Evolutionary conservation across 805 yeast species (phyloP).

Genomic region (Suhomyces canberraensis): DNA sequence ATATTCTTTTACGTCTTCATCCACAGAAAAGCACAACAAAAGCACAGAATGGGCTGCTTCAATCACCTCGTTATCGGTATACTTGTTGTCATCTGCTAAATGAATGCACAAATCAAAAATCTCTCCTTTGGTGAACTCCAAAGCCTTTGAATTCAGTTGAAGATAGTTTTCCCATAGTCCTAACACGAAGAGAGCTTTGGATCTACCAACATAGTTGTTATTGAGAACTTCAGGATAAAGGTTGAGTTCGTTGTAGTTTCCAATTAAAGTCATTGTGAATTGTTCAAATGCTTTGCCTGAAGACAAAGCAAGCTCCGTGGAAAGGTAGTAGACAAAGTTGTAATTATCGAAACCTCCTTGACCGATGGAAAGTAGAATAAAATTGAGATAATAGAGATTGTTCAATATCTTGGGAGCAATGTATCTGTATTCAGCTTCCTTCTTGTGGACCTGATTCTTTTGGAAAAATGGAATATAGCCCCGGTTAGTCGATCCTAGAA

Average conservation of each 20-base stretch:
- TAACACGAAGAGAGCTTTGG: constrained; percentile 44
- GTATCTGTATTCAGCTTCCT: constrained; percentile 24
- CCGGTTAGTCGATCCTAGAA: constrained; percentile 20
- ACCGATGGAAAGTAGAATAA: constrained; percentile 52
- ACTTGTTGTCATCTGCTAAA: constrained; percentile 22
- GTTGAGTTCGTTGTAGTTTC: constrained; percentile 32
- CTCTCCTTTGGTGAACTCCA: constrained; percentile 17
- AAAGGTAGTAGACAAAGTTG: constrained; percentile 53
- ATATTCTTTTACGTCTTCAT: constrained; percentile 16
- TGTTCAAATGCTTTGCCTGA: constrained; percentile 12
- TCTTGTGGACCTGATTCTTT: constrained; percentile 13
- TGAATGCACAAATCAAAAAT: constrained; percentile 32
- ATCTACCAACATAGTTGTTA: constrained; percentile 23
- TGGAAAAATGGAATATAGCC: constrained; percentile 13
- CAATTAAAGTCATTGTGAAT: constrained; percentile 27
- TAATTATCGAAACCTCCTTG: constrained; percentile 64
- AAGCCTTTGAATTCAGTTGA: constrained; percentile 21
- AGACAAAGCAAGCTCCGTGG: constrained; percentile 40
- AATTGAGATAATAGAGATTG: constrained; percentile 43
- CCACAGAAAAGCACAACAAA: constrained; percentile 31
- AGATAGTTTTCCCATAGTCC: constrained; percentile 47
- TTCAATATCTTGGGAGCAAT: constrained; percentile 32
- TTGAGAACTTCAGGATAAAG: constrained; percentile 26
- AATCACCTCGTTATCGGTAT: constrained; percentile 30
- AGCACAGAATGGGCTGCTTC: constrained; percentile 67